A percentile compares a stretch with the other conserved stretches of the same genome.
These are phyloP conservation scores for Pisolithus microcarpus DNA, from an alignment of 768 basidiomycete genomes.

Conservation along the genomic window DNA sequence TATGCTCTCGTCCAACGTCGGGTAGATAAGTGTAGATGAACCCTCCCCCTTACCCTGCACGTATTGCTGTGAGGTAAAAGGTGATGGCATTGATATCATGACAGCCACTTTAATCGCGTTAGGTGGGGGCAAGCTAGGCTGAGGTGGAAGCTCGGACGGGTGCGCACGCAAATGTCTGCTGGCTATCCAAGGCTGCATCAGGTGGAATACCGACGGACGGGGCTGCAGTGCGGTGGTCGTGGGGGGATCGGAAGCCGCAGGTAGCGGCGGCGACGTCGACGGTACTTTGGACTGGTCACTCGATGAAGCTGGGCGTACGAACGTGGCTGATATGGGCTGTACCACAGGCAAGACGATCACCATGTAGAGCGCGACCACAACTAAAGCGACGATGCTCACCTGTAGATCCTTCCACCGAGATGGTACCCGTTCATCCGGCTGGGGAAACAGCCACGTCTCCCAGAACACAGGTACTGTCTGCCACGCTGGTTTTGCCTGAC, in stretches of 20 bases:
- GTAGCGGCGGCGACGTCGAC: not conserved
- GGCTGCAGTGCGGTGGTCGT: not conserved
- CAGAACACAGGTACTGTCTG: conserved; percentile 13
- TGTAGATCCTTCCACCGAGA: conserved; percentile 14
- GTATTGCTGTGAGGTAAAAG: not conserved
- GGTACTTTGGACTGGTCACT: not conserved
- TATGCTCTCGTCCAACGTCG: conserved; percentile 6
- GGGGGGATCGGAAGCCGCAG: not conserved
- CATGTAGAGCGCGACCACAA: not conserved
- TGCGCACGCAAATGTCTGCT: not conserved
- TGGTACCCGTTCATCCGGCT: not conserved
- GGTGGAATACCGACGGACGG: not conserved
- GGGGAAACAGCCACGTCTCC: conserved; percentile 15
- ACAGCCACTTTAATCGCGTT: conserved; percentile 34
- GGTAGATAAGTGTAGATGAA: not conserved
- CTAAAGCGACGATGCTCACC: conserved; percentile 10
- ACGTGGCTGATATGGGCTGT: conserved; percentile 19
- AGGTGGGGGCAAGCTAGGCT: conserved; percentile 7
- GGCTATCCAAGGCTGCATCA: conserved; percentile 4
- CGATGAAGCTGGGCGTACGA: conserved; percentile 13
- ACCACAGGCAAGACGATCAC: not conserved
- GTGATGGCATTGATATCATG: conserved; percentile 42
- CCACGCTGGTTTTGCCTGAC: conserved; percentile 10
- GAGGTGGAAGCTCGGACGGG: conserved; percentile 9
- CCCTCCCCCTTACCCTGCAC: not conserved